These are phyloP conservation scores for Rhizodiscina lignyota DNA, from an alignment of 495 filamentous ascomycete species.

Conservation along the genomic window DNA sequence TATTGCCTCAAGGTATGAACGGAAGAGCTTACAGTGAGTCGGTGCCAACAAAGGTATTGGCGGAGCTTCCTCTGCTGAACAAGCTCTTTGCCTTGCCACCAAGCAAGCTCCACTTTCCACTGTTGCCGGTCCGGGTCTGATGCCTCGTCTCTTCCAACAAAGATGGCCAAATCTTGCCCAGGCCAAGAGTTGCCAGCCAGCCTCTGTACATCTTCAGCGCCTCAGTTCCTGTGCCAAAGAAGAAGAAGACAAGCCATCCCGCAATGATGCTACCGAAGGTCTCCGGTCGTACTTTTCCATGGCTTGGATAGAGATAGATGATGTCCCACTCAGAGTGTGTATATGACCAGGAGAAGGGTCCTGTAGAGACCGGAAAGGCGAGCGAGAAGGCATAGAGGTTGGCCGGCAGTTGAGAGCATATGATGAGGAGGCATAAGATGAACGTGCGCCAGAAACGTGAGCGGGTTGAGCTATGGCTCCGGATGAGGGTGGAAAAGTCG, in stretches of 20 bases:
- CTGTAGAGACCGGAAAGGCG: constrained; percentile 31
- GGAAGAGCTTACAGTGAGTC: no score
- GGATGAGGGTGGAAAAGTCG: constrained; percentile 41
- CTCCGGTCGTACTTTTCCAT: constrained; percentile 37
- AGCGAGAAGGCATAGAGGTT: constrained; percentile 40
- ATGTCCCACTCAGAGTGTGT: constrained; percentile 41
- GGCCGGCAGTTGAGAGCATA: constrained; percentile 49
- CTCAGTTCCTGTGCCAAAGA: constrained; percentile 72
- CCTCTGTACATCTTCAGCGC: constrained; percentile 54
- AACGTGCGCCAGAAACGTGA: constrained; percentile 69
- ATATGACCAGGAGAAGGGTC: constrained; percentile 33
- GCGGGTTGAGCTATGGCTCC: constrained; percentile 39
- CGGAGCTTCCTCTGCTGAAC: no score
- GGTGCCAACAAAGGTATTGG: no score
- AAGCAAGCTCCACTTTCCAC: no score
- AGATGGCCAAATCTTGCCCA: constrained; percentile 31
- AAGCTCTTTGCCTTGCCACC: no score
- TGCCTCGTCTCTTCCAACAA: constrained; percentile 1
- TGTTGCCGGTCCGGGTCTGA: no score
- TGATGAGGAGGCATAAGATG: constrained; percentile 48
- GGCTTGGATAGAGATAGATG: constrained; percentile 44
- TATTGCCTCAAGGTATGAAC: no score
- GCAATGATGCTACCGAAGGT: constrained; percentile 50
- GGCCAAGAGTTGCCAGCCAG: constrained; percentile 30
- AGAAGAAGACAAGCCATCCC: constrained; percentile 46